Conservation (phyloP, 352 stramenopile species). For the Phytophthora fragariae region DNA sequence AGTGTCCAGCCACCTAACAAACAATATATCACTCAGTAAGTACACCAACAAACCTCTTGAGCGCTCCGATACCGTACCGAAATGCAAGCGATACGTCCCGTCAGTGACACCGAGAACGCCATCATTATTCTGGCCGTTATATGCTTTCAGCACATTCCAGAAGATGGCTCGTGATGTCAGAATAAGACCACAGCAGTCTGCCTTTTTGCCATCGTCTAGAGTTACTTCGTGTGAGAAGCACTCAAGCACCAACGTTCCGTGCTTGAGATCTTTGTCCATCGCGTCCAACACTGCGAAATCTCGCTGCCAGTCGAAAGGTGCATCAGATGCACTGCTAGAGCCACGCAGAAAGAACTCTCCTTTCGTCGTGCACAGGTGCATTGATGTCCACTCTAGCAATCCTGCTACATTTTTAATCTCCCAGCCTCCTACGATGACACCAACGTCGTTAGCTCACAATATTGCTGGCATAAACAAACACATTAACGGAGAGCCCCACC, state of each 20-base stretch:
- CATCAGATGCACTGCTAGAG: background rate
- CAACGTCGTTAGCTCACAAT: background rate
- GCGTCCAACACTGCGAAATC: background rate
- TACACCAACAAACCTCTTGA: background rate
- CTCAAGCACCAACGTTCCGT: background rate
- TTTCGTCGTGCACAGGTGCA: constrained; percentile 9
- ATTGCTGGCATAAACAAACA: no score
- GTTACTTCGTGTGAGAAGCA: constrained; percentile 15
- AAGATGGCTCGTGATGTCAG: background rate
- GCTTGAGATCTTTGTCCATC: constrained; percentile 8
- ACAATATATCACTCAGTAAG: background rate
- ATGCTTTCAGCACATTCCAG: background rate
- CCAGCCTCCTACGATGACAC: constrained; percentile 6
- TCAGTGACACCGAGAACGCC: background rate
- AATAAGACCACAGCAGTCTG: background rate
- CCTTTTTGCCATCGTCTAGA: constrained; percentile 8
- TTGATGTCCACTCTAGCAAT: constrained; percentile 14
- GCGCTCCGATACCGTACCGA: background rate
- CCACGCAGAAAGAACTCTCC: constrained; percentile 8
- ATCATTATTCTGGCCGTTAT: background rate
- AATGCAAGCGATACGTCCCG: background rate
- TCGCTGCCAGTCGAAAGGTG: background rate
- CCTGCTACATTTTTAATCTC: constrained; percentile 19
- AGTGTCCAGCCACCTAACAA: background rate
- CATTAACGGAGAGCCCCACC: background rate